A percentile compares a stretch with the other conserved stretches of the same genome.
Evolutionary conservation across 2,329 filamentous ascomycete genomes (phyloP).

Genomic region (Fusarium sp.): DNA sequence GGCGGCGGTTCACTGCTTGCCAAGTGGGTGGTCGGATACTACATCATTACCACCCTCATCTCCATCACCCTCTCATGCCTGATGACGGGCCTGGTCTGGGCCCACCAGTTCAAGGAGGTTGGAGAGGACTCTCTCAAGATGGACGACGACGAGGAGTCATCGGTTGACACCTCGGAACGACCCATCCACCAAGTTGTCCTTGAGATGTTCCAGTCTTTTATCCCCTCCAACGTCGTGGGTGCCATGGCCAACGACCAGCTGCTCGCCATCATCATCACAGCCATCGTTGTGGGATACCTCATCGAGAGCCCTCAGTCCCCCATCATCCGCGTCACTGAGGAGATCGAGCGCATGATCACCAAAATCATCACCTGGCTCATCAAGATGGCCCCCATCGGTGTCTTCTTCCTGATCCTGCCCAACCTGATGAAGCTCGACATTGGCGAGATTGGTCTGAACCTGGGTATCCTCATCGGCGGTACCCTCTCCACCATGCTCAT

Average conservation of each 20-base stretch:
- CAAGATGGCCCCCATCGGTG: conserved; percentile 61
- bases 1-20: conserved; percentile 57
- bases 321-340: conserved; percentile 57
- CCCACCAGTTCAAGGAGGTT: conserved; percentile 56
- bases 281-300: conserved; percentile 60
- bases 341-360: conserved; percentile 62
- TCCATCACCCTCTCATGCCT: conserved; percentile 61
- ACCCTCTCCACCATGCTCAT: conserved; percentile 60
- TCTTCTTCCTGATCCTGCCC: conserved; percentile 65
- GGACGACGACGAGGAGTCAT: conserved; percentile 13
- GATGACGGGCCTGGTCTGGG: conserved; percentile 61
- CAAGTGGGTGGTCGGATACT: conserved; percentile 62
- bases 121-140: conserved; percentile 46
- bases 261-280: conserved; percentile 59
- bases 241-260: conserved; percentile 60
- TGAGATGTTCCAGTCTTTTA: conserved; percentile 61
- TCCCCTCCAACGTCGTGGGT: conserved; percentile 61
- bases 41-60: conserved; percentile 61
- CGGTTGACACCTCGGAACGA: conserved; percentile 47
- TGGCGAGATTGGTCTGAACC: conserved; percentile 59
- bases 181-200: conserved; percentile 58
- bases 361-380: conserved; percentile 61
- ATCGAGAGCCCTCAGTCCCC: conserved; percentile 52
- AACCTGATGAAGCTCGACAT: conserved; percentile 64
- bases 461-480: conserved; percentile 62